Conservation (phyloP, 306 rosid genomes). For the Sindora glabra region DNA sequence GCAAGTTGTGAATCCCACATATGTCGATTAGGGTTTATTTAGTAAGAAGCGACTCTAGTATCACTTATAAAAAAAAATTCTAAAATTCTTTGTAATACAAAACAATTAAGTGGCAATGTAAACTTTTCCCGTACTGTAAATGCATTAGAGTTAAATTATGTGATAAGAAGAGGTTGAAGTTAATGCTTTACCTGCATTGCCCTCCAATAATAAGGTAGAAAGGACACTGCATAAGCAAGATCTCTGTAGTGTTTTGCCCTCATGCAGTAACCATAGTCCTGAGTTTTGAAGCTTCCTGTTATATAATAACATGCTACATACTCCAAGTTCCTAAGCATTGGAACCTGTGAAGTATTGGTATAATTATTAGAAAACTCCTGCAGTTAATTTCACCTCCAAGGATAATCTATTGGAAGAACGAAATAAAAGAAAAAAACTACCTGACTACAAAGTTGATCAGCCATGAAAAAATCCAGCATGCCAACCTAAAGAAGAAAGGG, state of each 20-base stretch:
- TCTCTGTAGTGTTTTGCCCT: slow-evolving; percentile 61
- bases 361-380: background rate
- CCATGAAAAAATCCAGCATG: slow-evolving; percentile 99
- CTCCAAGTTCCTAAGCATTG: slow-evolving; percentile 84
- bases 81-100: too few relatives aligned
- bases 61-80: too few relatives aligned
- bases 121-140: too few relatives aligned
- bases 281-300: slow-evolving; percentile 94
- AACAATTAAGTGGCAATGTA: too few relatives aligned
- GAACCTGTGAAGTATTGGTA: slow-evolving; percentile 42
- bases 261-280: slow-evolving; percentile 85
- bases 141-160: too few relatives aligned
- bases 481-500: slow-evolving; percentile 54
- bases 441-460: slow-evolving; percentile 99
- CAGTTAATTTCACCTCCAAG: too few relatives aligned
- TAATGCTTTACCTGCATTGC: slow-evolving; percentile 80
- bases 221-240: slow-evolving; percentile 87
- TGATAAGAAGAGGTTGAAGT: too few relatives aligned
- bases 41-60: too few relatives aligned
- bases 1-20: too few relatives aligned
- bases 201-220: slow-evolving; percentile 96
- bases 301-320: slow-evolving; percentile 84
- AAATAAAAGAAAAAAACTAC: too few relatives aligned
- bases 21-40: too few relatives aligned
- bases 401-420: too few relatives aligned